Base-by-base conservation (phyloP, 257 asterid genomes). In the Solanum chmielewskii region DNA sequence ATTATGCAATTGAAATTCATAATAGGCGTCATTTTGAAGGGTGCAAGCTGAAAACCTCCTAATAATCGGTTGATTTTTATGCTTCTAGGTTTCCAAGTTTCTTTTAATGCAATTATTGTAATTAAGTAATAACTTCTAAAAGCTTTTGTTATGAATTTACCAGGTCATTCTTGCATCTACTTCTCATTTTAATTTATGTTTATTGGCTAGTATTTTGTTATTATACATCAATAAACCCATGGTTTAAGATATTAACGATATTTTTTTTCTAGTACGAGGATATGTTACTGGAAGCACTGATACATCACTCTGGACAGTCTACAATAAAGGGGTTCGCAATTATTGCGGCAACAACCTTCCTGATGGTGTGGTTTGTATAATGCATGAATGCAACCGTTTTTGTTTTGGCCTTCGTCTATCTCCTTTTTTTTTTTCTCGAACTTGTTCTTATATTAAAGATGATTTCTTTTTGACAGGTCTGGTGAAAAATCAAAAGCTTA, bases 241-340 rank as follows among this genome's bases (percentile, higher is more conserved):
- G 41, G 20, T 39, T 80, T 80, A 52, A 80, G 68, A 29, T 29
- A 1, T 80, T 80, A 18, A 87, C 47, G 25, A 62, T 88, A 85
- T 11, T 64, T 73, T 73, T 73, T 7, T 85, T 85, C 39, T 87
- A 97, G 99, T 95, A 74, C 92, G 99, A 93, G 99, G 99, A 80
- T 96, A 94, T 88, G 93, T 97, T 88, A 97, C 99, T 7, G 99
- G 99, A 87, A 97, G 98, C 91, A 96, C 99, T 62, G 99, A 97
- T 77, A 97, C 99, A 13, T 97, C 99, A 83, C 91, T 97, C 35
- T 97, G 99, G 99, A 95, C 99, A 1, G 98, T 97, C 87, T 97
- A 97, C 93, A 91, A 91, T 42, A 95, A 95, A 52, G 99, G 99
- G 31, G 87, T 92, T 76, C 93, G 96, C 4, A 94, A 92, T 77